These are phyloP conservation scores for Serendipita sp. DNA, from an alignment of 768 basidiomycete genomes.

Conservation along the genomic window DNA sequence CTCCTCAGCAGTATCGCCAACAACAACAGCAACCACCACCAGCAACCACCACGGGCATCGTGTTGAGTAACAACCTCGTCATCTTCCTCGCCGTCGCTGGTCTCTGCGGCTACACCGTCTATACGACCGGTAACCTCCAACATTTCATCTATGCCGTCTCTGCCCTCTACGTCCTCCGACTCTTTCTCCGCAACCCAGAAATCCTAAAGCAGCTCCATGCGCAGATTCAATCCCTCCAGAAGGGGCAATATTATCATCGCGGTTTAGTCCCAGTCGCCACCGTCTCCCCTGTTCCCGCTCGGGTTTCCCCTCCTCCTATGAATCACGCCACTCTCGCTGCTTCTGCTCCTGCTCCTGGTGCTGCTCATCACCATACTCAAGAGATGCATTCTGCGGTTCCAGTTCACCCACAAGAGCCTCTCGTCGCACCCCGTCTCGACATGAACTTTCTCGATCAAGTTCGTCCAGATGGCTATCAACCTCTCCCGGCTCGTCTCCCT, in stretches of 20 bases:
- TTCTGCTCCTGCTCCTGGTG: not conserved
- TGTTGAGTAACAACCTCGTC: not conserved
- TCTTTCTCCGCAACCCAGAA: constrained; percentile 2
- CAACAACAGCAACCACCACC: not conserved
- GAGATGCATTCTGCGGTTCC: not conserved
- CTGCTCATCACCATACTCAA: not conserved
- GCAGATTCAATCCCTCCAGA: not conserved
- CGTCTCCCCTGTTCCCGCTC: no score
- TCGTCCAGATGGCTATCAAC: not conserved
- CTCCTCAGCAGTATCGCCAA: not conserved
- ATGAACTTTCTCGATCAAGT: not conserved
- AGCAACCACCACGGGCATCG: not conserved
- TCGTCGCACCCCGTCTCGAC: not conserved
- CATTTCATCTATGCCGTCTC: not conserved
- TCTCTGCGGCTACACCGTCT: not conserved
- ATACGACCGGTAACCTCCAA: constrained; percentile 5
- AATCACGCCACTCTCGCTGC: no score
- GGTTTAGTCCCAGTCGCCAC: no score
- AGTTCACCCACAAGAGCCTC: not conserved
- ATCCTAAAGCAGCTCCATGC: not conserved
- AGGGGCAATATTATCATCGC: not conserved
- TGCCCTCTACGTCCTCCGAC: not conserved
- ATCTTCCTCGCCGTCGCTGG: not conserved
- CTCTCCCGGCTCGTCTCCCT: not conserved
- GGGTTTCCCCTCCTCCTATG: no score